Percentiles rank a stretch among this genome's conserved stretches.
Conservation (phyloP, 805 yeast species). For the Aciculoconidium aculeatum region DNA sequence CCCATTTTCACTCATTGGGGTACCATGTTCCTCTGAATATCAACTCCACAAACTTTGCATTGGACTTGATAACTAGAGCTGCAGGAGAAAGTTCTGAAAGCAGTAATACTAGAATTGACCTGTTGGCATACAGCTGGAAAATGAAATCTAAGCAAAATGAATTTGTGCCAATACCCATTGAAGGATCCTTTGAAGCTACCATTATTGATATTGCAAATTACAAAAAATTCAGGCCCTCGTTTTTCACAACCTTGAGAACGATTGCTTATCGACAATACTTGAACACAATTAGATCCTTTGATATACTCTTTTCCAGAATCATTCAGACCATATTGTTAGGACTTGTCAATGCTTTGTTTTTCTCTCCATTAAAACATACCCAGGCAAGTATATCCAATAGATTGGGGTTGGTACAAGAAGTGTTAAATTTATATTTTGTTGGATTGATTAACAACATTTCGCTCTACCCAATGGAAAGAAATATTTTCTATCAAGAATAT, state of each 20-base stretch:
- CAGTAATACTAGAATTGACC: conserved; percentile 16
- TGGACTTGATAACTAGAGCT: conserved; percentile 59
- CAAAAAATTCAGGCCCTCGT: conserved; percentile 22
- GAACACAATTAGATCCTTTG: conserved; percentile 36
- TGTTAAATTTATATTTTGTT: conserved; percentile 64
- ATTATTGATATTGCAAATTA: conserved; percentile 39
- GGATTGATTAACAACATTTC: conserved; percentile 79
- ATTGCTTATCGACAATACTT: conserved; percentile 28
- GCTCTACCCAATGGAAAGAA: conserved; percentile 66
- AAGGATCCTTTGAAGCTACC: no score
- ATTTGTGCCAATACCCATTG: conserved; percentile 14
- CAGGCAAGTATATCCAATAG: conserved; percentile 56
- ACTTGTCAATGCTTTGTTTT: conserved; percentile 60
- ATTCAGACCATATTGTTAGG: conserved; percentile 62
- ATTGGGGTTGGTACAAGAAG: conserved; percentile 71
- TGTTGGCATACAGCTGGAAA: conserved; percentile 26
- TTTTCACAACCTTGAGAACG: conserved; percentile 22
- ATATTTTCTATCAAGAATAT: conserved; percentile 73
- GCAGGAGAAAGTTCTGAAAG: conserved; percentile 19
- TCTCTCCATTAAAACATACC: conserved; percentile 35
- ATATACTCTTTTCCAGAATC: conserved; percentile 57
- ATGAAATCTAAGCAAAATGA: conserved; percentile 10
- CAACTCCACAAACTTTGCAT: conserved; percentile 68
- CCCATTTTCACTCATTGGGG: conserved; percentile 45
- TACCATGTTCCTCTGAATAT: conserved; percentile 53